phyloP scores from a whole-genome alignment of 345 rosid genomes.

The Rubroshorea leprosula region DNA sequence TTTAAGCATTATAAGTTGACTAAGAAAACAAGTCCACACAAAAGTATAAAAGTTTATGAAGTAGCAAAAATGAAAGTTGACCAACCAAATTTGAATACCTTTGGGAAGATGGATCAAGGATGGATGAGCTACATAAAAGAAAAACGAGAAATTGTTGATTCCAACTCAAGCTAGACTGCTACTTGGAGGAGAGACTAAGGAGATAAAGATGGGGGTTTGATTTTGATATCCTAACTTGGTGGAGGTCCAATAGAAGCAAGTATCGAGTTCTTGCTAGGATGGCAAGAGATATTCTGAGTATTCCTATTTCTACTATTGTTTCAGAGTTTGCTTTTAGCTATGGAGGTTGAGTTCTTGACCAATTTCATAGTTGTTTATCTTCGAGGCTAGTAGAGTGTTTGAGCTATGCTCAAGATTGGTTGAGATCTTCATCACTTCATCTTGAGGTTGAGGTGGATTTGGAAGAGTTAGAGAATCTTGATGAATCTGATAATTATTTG shows the following conservation, averaged over 20 bases:
- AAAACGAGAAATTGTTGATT: neutral
- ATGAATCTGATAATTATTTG: neutral
- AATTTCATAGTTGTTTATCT: conserved; percentile 1
- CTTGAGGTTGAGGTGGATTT: neutral
- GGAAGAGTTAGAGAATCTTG: neutral
- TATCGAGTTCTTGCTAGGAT: conserved; percentile 46
- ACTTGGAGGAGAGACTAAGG: neutral
- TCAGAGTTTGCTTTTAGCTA: conserved; percentile 52
- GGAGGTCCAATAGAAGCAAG: neutral
- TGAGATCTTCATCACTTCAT: neutral
- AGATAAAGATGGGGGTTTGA: neutral
- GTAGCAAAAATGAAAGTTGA: neutral
- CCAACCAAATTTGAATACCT: no score
- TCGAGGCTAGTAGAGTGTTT: conserved; percentile 7
- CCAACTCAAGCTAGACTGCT: neutral
- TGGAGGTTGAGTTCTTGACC: neutral
- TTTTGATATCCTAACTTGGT: conserved; percentile 1
- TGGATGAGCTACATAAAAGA: neutral
- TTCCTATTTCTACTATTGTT: conserved; percentile 53
- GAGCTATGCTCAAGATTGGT: conserved; percentile 13
- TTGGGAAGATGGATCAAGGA: neutral
- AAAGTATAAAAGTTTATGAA: neutral
- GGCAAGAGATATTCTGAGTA: conserved; percentile 68
- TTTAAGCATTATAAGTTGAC: neutral
- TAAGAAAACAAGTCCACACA: neutral